phyloP scores from a whole-genome alignment of 805 yeast species.

The Saccharomycopsis schoenii region DNA sequence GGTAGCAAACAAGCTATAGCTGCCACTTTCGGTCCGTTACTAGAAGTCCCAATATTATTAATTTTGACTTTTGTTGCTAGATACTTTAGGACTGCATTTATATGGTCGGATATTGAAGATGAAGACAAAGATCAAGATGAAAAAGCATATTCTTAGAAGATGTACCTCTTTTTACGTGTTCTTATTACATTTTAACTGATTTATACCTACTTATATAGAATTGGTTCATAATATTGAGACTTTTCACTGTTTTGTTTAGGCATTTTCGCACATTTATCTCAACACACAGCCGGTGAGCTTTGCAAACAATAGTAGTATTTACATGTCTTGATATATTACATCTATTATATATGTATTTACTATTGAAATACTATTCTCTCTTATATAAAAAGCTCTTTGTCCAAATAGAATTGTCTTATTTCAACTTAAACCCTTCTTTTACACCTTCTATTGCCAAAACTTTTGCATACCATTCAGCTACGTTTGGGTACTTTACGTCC shows the following conservation, averaged over 20 bases:
- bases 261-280: no score
- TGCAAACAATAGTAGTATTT: no score
- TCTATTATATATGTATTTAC: neutral
- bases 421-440: neutral
- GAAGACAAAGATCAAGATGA: no score
- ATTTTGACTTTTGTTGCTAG: slow-evolving; percentile 30
- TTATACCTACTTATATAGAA: no score
- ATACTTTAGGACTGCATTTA: slow-evolving; percentile 22
- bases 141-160: no score
- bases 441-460: neutral
- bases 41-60: slow-evolving; percentile 47
- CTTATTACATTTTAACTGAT: no score
- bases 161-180: no score
- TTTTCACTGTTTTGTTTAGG: no score
- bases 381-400: neutral
- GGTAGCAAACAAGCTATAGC: slow-evolving; percentile 46
- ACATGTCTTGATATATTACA: no score
- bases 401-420: neutral
- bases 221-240: no score
- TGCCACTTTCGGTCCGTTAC: slow-evolving; percentile 48
- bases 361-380: neutral
- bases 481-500: neutral
- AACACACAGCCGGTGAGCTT: no score
- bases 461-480: neutral
- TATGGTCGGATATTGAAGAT: slow-evolving; percentile 16